Conservation (phyloP, 2,329 filamentous ascomycete genomes). For the Xylaria sp. region DNA sequence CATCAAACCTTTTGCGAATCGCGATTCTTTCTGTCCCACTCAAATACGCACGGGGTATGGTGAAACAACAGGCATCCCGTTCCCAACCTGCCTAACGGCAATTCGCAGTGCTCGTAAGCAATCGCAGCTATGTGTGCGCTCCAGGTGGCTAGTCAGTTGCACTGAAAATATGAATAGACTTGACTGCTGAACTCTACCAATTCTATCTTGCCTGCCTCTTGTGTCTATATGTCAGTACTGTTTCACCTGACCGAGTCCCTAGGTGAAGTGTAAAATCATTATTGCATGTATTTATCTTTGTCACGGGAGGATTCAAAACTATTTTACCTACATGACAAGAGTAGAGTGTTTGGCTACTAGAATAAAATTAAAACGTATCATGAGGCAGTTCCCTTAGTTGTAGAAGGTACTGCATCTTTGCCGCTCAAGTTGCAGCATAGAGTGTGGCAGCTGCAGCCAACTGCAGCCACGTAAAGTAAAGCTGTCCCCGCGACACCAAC, state of each 20-base stretch:
- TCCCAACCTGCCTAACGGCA: not conserved
- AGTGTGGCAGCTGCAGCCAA: constrained; percentile 30
- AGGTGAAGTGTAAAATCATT: too few species aligned
- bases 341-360: too few species aligned
- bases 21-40: constrained; percentile 14
- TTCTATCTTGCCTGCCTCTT: not conserved
- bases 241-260: not conserved
- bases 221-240: not conserved
- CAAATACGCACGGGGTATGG: constrained; percentile 5
- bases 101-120: constrained; percentile 5
- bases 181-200: constrained; percentile 10
- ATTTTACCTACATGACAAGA: too few species aligned
- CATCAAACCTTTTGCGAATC: constrained; percentile 8
- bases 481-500: constrained; percentile 23
- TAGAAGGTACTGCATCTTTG: too few species aligned
- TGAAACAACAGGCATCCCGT: constrained; percentile 2
- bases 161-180: constrained; percentile 6
- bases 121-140: not conserved
- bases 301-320: too few species aligned
- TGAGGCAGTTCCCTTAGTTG: too few species aligned
- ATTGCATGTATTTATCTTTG: too few species aligned
- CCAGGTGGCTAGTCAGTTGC: not conserved
- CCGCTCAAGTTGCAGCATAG: too few species aligned
- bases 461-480: constrained; percentile 21
- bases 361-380: too few species aligned